Evolutionary conservation across 2,329 filamentous ascomycete species (phyloP).

Genomic region (Aspergillus sp.): DNA sequence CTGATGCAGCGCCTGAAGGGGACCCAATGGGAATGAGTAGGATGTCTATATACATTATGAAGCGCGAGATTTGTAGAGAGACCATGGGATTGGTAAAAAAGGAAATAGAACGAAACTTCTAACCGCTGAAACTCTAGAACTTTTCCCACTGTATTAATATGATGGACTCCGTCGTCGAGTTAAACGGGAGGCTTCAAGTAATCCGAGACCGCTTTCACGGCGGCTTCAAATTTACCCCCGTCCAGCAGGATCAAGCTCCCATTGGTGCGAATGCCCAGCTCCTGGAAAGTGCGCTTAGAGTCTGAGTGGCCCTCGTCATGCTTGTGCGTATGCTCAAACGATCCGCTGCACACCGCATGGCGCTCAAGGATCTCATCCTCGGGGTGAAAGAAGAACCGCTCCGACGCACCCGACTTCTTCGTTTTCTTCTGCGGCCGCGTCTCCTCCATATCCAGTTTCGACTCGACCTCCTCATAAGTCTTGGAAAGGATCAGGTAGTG

Average conservation of each 20-base stretch:
- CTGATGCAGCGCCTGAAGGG: conserved; percentile 82
- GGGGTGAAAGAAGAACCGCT: conserved; percentile 87
- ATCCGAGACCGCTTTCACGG: conserved; percentile 72
- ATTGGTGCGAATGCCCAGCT: conserved; percentile 80
- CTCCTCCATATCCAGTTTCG: conserved; percentile 69
- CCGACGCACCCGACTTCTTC: conserved; percentile 52
- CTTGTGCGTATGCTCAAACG: conserved; percentile 76
- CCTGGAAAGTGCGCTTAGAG: conserved; percentile 91
- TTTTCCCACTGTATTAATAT: conserved; percentile 4
- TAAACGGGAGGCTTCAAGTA: conserved; percentile 62
- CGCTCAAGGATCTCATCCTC: conserved; percentile 88
- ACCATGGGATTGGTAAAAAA: background rate
- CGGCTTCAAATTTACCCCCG: conserved; percentile 69
- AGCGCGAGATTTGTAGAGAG: background rate
- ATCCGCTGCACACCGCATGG: conserved; percentile 67
- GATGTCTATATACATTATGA: background rate
- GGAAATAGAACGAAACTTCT: background rate
- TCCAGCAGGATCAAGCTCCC: conserved; percentile 88
- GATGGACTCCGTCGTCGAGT: conserved; percentile 7
- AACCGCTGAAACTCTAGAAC: background rate
- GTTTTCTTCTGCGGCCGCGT: conserved; percentile 66
- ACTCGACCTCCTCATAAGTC: conserved; percentile 86
- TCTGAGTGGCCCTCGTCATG: conserved; percentile 77
- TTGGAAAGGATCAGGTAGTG: conserved; percentile 92
- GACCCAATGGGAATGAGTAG: conserved; percentile 47